Conservation (phyloP, 1,284 basidiomycete genomes). For the Pascua guehoae region DNA sequence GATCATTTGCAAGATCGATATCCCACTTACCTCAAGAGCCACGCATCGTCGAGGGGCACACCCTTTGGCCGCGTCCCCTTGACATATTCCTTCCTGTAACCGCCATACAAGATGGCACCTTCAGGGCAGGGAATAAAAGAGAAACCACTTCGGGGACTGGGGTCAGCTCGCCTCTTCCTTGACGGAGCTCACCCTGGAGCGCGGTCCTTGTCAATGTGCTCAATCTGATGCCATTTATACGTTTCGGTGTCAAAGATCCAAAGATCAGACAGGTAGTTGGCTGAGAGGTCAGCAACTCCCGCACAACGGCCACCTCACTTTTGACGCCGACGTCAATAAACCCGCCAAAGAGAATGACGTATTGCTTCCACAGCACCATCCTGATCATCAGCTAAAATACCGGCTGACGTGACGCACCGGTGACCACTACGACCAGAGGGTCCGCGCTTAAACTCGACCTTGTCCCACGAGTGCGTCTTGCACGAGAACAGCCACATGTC, state of each 20-base stretch:
- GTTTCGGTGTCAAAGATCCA: slow-evolving; percentile 86
- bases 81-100: slow-evolving; percentile 86
- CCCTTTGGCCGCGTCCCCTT: slow-evolving; percentile 85
- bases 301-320: slow-evolving; percentile 52
- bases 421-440: slow-evolving; percentile 82
- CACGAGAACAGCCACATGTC: slow-evolving; percentile 56
- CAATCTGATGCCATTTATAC: slow-evolving; percentile 81
- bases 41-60: slow-evolving; percentile 84
- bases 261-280: slow-evolving; percentile 78
- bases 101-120: slow-evolving; percentile 82
- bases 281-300: slow-evolving; percentile 47
- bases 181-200: slow-evolving; percentile 53
- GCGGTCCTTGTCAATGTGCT: slow-evolving; percentile 64
- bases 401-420: slow-evolving; percentile 53
- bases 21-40: slow-evolving; percentile 68
- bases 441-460: slow-evolving; percentile 78
- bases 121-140: slow-evolving; percentile 78
- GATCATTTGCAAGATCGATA: neutral
- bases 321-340: slow-evolving; percentile 77
- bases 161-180: neutral
- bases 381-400: slow-evolving; percentile 44
- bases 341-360: slow-evolving; percentile 78
- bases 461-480: slow-evolving; percentile 71
- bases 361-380: slow-evolving; percentile 89
- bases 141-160: slow-evolving; percentile 76